Conservation (phyloP, 2,329 filamentous ascomycete genomes). For the Claviceps digitariae region DNA sequence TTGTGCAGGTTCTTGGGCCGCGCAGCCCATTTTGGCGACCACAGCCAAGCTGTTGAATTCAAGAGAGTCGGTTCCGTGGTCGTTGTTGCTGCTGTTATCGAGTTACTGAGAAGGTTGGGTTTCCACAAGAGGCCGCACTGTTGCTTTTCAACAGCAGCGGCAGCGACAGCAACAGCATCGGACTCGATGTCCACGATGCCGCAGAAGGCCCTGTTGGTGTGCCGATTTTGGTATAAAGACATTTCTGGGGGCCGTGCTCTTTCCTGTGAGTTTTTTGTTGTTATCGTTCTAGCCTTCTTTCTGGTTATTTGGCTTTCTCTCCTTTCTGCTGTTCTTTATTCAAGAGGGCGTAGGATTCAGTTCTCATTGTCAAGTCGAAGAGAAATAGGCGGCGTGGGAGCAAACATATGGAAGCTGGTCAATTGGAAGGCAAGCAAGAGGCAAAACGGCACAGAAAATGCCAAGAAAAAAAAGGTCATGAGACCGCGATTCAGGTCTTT, state of each 20-base stretch:
- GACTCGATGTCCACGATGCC: not conserved
- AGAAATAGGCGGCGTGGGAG: not conserved
- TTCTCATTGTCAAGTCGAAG: not conserved
- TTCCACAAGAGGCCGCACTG: not conserved
- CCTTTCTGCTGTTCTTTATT: not conserved
- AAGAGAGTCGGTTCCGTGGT: not conserved
- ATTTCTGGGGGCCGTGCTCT: not conserved
- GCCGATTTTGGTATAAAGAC: not conserved
- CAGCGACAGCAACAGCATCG: not conserved
- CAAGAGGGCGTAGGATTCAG: not conserved
- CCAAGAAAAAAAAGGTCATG: not conserved
- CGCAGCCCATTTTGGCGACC: not conserved
- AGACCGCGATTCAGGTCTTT: not conserved
- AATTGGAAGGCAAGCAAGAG: not conserved
- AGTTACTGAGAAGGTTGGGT: not conserved
- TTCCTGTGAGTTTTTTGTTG: not conserved
- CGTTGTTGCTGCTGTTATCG: not conserved
- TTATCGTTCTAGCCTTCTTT: not conserved
- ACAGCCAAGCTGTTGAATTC: slow-evolving; percentile 2
- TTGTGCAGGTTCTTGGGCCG: slow-evolving; percentile 19
- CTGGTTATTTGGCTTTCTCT: not conserved
- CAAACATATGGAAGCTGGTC: not conserved
- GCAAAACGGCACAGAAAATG: not conserved
- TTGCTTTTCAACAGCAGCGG: not conserved
- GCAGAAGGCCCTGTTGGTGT: not conserved